A percentile compares a stretch with the other conserved stretches of the same genome.
phyloP scores from a whole-genome alignment of 345 rosid genomes.

The Brassica incana region DNA sequence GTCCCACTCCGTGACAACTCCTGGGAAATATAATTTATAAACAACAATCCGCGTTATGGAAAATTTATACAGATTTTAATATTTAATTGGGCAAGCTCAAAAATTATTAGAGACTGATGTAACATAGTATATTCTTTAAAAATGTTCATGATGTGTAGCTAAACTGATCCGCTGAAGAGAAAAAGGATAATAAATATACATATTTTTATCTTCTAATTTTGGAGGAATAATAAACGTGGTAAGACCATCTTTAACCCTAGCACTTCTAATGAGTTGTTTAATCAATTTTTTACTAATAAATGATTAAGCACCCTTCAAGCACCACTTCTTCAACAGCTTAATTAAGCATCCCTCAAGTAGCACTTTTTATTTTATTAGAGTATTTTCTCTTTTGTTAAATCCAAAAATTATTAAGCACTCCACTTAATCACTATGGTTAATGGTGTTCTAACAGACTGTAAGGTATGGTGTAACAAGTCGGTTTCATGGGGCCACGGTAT shows the following conservation, averaged over 20 bases:
- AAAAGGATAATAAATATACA: neutral
- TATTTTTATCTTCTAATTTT: neutral
- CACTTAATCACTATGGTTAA: no score
- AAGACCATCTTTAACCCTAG: no score
- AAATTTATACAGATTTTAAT: neutral
- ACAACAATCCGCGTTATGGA: no score
- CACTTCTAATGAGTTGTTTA: no score
- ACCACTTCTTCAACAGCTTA: no score
- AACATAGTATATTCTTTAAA: neutral
- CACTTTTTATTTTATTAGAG: no score
- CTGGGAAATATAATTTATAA: neutral
- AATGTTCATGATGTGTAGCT: neutral
- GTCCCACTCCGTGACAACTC: no score
- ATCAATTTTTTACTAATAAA: no score
- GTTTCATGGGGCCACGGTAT: slow-evolving; percentile 32
- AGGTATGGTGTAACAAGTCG: slow-evolving; percentile 28
- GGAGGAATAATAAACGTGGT: slow-evolving; percentile 18
- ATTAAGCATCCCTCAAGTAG: no score
- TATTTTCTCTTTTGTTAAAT: no score
- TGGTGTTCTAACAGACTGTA: slow-evolving; percentile 2
- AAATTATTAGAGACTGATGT: neutral
- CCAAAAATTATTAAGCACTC: no score
- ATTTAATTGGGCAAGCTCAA: neutral
- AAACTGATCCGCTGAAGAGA: neutral
- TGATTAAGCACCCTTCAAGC: no score